A percentile compares a stretch with the other conserved stretches of the same genome.
Conservation (phyloP, 805 yeast genomes). For the Lipomyces chichibuensis region DNA sequence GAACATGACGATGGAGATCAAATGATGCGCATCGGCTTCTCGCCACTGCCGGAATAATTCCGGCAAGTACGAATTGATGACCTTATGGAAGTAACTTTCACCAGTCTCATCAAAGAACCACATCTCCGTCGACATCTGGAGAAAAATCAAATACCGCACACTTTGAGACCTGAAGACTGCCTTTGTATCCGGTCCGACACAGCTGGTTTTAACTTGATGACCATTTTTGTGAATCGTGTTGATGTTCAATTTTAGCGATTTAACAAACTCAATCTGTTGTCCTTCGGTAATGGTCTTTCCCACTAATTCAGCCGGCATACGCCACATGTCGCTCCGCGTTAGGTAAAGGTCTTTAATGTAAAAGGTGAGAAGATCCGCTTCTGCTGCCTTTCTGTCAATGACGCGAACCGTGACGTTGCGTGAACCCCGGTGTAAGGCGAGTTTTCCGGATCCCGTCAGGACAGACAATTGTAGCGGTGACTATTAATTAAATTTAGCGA, state of each 20-base stretch:
- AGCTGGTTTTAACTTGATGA: slow-evolving; percentile 23
- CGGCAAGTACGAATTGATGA: slow-evolving; percentile 90
- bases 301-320: slow-evolving; percentile 62
- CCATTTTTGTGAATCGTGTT: slow-evolving; percentile 52
- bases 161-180: slow-evolving; percentile 89
- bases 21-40: slow-evolving; percentile 82
- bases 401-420: slow-evolving; percentile 24
- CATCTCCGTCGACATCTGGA: slow-evolving; percentile 93
- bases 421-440: slow-evolving; percentile 28
- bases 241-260: slow-evolving; percentile 63
- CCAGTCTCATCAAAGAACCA: slow-evolving; percentile 98
- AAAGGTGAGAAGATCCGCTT: slow-evolving; percentile 78
- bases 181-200: slow-evolving; percentile 56
- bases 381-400: slow-evolving; percentile 26
- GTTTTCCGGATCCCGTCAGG: slow-evolving; percentile 24
- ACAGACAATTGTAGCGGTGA: slow-evolving; percentile 30
- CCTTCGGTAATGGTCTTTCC: slow-evolving; percentile 67
- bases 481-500: background rate
- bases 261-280: slow-evolving; percentile 66
- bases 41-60: slow-evolving; percentile 87
- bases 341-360: slow-evolving; percentile 77
- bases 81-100: slow-evolving; percentile 87
- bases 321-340: slow-evolving; percentile 94
- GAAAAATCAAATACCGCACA: slow-evolving; percentile 76
- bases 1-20: slow-evolving; percentile 85